A percentile compares a stretch with the other conserved stretches of the same genome.
These are phyloP conservation scores for Boletus vermiculosoides DNA, from an alignment of 768 basidiomycete species.

Conservation along the genomic window DNA sequence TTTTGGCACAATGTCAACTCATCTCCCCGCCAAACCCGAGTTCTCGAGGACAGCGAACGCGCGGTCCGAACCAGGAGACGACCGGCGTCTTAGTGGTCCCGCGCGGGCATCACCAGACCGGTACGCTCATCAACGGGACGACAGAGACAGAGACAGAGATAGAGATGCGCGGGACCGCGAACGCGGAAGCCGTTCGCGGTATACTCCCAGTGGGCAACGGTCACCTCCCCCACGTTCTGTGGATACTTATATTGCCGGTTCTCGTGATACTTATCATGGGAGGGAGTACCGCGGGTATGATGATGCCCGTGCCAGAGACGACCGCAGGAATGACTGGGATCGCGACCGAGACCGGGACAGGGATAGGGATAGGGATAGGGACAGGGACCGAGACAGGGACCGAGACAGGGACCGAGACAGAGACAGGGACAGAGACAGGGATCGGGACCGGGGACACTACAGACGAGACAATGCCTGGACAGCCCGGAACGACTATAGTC, in stretches of 20 bases:
- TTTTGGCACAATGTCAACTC: conserved; percentile 24
- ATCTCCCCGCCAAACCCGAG: conserved; percentile 34
- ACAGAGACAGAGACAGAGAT: conserved; percentile 25
- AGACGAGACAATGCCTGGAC: conserved; percentile 20
- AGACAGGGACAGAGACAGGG: conserved; percentile 16
- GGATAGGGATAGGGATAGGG: conserved; percentile 16
- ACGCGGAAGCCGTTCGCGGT: conserved; percentile 17
- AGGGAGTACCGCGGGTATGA: conserved; percentile 24
- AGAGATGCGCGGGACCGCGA: conserved; percentile 24
- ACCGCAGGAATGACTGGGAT: conserved; percentile 27
- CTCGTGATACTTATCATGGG: conserved; percentile 20
- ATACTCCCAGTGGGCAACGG: conserved; percentile 13
- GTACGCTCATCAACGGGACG: conserved; percentile 23
- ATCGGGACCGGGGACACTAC: conserved; percentile 19
- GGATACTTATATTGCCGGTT: conserved; percentile 16
- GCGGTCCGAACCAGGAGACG: conserved; percentile 24
- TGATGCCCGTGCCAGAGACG: conserved; percentile 20
- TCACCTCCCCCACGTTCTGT: conserved; percentile 16
- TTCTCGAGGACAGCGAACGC: conserved; percentile 20
- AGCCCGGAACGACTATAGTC: conserved; percentile 16
- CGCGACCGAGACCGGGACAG: conserved; percentile 23
- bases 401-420: conserved; percentile 7
- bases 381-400: conserved; percentile 9
- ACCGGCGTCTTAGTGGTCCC: conserved; percentile 18
- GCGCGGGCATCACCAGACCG: conserved; percentile 27